Conservation (phyloP, 208 protist species). For the Willaertia magna region DNA sequence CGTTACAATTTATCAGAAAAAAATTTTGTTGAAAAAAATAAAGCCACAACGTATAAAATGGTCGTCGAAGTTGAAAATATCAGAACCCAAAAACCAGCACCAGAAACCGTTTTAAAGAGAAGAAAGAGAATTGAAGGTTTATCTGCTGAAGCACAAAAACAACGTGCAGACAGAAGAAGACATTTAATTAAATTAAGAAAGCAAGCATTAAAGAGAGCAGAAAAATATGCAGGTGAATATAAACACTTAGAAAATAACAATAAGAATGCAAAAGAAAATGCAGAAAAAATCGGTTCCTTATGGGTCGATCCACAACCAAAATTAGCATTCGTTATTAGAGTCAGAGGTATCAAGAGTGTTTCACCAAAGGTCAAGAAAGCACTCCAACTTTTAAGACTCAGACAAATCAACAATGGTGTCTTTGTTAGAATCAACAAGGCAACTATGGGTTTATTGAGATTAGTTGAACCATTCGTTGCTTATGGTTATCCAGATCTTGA, state of each 20-base stretch:
- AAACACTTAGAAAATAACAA: not conserved
- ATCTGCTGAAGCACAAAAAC: too few species aligned
- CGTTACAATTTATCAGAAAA: too few species aligned
- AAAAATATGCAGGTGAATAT: not conserved
- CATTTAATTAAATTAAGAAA: not conserved
- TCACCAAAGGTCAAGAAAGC: conserved; percentile 94
- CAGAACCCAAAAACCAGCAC: not conserved
- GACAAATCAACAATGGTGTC: conserved; percentile 98
- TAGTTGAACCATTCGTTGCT: conserved; percentile 96
- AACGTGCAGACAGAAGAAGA: not conserved
- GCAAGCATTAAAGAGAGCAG: not conserved
- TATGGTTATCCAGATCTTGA: conserved; percentile 96
- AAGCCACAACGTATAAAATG: not conserved
- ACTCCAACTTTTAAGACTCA: conserved; percentile 94
- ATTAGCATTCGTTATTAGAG: conserved; percentile 96
- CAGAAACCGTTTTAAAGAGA: not conserved
- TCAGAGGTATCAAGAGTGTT: conserved; percentile 97
- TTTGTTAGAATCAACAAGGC: conserved; percentile 99
- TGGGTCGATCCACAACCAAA: conserved; percentile 95
- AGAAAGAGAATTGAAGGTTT: not conserved
- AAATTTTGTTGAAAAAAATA: too few species aligned
- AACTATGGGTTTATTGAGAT: conserved; percentile 95
- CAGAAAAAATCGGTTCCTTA: conserved; percentile 66
- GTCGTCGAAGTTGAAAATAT: not conserved
- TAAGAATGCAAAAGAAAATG: not conserved